Conservation (phyloP, 352 stramenopile genomes). For the Globisporangium viniferum region DNA sequence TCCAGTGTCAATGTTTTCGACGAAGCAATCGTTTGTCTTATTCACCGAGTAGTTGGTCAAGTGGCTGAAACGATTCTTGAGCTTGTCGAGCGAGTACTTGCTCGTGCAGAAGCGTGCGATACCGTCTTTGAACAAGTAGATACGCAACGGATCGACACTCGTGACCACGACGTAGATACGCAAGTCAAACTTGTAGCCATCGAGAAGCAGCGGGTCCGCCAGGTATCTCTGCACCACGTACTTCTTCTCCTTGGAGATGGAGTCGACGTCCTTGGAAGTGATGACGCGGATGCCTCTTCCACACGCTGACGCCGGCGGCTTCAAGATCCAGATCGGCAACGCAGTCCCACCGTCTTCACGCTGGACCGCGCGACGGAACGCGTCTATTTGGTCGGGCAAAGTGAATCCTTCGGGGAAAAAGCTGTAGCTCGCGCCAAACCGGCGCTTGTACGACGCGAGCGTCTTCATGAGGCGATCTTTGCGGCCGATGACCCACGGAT, state of each 20-base stretch:
- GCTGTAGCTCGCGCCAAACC: conserved; percentile 55
- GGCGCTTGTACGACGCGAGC: conserved; percentile 50
- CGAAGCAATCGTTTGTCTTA: conserved; percentile 56
- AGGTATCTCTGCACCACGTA: conserved; percentile 84
- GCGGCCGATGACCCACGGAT: conserved; percentile 87
- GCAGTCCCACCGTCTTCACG: conserved; percentile 22
- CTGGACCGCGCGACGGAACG: conserved; percentile 48
- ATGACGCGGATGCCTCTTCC: conserved; percentile 85
- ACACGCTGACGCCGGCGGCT: conserved; percentile 84
- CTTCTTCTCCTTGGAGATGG: conserved; percentile 25
- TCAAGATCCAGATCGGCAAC: conserved; percentile 79
- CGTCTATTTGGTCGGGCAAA: conserved; percentile 68
- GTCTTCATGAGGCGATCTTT: conserved; percentile 88
- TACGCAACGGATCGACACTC: conserved; percentile 78
- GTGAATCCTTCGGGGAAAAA: conserved; percentile 87
- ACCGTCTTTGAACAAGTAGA: conserved; percentile 86
- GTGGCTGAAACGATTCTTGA: conserved; percentile 67
- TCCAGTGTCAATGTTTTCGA: conserved; percentile 47
- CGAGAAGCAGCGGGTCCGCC: conserved; percentile 64
- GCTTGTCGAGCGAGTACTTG: conserved; percentile 62
- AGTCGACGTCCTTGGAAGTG: conserved; percentile 30
- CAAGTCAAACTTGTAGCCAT: conserved; percentile 90
- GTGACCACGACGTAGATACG: conserved; percentile 88
- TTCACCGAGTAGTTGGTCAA: conserved; percentile 83
- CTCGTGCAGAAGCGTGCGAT: conserved; percentile 82